Base-by-base conservation (phyloP, 495 filamentous ascomycete species). In the Trichocladium uniseriatum region DNA sequence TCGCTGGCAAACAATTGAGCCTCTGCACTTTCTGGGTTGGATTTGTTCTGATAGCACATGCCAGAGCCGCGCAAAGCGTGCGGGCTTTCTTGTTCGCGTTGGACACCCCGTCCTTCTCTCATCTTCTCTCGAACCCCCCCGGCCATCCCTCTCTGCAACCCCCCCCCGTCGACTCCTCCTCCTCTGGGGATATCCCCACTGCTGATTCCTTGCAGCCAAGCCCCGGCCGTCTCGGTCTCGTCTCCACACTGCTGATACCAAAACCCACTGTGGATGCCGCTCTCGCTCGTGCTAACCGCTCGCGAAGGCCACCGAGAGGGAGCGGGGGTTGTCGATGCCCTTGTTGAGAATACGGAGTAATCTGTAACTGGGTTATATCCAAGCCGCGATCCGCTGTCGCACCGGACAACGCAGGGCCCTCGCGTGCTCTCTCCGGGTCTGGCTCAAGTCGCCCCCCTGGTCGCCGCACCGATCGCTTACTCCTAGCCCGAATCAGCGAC, bases 191-290 rank as follows among this genome's bases (percentile, higher is more conserved):
- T n/a, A 32, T 24, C 40, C n/a, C n/a, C n/a, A n/a, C n/a, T 32
- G 28, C 36, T 31, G 29, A 35, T 38, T 24, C 15, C 34, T 38
- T 22, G 48, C 37, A 38, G 31, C 43, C 36, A 45, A 53, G 9
- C 31, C 41, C 54, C 29, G 29, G 38, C 41, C 38, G 14, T 45
- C 24, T 43, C 28, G 49, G 54, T 43, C n/a, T 43, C 19, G 48
- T 37, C 44, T 49, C 49, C 54, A 53, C 54, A 48, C 10, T 8
- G 35, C 36, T 35, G 22, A 28, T 21, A n/a, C n/a, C n/a, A 45
- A 49, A 56, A 56, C 43, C 49, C 49, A 46, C 45, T 35, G 29
- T 50, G 45, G 40, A 31, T 42, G 37, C 46, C 31, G 40, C 38
- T 49, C 35, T 38, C 35, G 35, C 34, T 49, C 35, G 45, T 53